phyloP scores from a whole-genome alignment of 768 basidiomycete genomes.

The Tulasnella calospora region DNA sequence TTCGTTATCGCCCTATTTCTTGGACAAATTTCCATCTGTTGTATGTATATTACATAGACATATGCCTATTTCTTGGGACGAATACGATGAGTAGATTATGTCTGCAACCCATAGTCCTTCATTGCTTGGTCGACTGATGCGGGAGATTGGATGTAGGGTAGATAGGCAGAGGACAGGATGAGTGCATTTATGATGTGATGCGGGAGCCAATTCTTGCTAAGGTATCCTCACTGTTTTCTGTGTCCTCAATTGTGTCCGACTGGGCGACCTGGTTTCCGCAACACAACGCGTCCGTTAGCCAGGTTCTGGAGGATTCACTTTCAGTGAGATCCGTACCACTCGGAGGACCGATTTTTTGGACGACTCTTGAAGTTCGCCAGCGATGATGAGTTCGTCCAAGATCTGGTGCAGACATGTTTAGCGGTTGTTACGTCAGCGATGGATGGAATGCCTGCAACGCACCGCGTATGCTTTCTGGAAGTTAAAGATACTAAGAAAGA shows the following conservation, averaged over 20 bases:
- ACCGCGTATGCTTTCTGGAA: slow-evolving; percentile 93
- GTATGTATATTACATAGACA: slow-evolving; percentile 8
- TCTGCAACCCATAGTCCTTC: background rate
- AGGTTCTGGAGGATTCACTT: background rate
- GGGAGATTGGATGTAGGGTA: background rate
- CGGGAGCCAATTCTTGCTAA: slow-evolving; percentile 38
- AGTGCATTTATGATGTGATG: background rate
- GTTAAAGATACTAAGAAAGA: slow-evolving; percentile 75
- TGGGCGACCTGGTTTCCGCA: slow-evolving; percentile 40
- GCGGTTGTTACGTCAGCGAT: background rate
- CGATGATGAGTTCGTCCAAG: slow-evolving; percentile 87
- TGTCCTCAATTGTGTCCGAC: slow-evolving; percentile 42
- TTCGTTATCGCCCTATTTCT: background rate
- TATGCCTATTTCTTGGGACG: background rate
- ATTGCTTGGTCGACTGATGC: background rate
- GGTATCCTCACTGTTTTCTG: slow-evolving; percentile 41
- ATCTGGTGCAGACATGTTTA: slow-evolving; percentile 39
- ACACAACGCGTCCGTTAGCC: background rate
- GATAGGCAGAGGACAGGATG: background rate
- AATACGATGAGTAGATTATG: background rate
- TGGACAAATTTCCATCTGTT: slow-evolving; percentile 11
- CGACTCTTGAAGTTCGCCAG: slow-evolving; percentile 91
- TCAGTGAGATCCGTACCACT: slow-evolving; percentile 36
- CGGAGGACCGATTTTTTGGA: slow-evolving; percentile 60
- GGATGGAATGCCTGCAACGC: slow-evolving; percentile 25